Evolutionary conservation across 106 monocot genomes (phyloP).

Genomic region (Allium fistulosum): DNA sequence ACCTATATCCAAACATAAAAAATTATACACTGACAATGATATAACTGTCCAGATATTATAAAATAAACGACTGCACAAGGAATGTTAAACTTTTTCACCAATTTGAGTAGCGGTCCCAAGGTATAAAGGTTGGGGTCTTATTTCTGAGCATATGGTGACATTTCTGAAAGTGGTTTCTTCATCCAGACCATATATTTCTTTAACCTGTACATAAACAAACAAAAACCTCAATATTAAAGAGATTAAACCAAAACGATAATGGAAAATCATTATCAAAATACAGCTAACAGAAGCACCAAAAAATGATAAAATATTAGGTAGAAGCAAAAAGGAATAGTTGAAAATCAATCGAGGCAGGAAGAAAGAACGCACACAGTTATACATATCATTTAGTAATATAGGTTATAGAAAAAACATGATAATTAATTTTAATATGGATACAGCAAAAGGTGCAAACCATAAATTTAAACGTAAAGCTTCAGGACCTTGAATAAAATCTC

Average conservation of each 20-base stretch:
- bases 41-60: too few relatives aligned
- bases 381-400: too few relatives aligned
- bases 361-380: too few relatives aligned
- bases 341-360: too few relatives aligned
- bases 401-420: too few relatives aligned
- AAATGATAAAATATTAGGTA: too few relatives aligned
- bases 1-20: conserved; percentile 22
- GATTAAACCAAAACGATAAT: too few relatives aligned
- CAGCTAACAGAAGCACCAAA: too few relatives aligned
- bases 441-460: background rate
- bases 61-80: background rate
- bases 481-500: conserved; percentile 77
- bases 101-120: conserved; percentile 94
- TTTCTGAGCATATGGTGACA: conserved; percentile 62
- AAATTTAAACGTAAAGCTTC: conserved; percentile 1
- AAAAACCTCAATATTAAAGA: too few relatives aligned
- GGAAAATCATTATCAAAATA: too few relatives aligned
- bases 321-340: too few relatives aligned
- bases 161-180: conserved; percentile 61
- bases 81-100: conserved; percentile 29
- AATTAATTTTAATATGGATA: background rate
- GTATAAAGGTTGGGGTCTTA: conserved; percentile 72
- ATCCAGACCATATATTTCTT: conserved; percentile 84
- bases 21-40: too few relatives aligned
- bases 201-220: conserved; percentile 36